Conservation (phyloP, 352 stramenopile species). For the Pythium phragmitis region DNA sequence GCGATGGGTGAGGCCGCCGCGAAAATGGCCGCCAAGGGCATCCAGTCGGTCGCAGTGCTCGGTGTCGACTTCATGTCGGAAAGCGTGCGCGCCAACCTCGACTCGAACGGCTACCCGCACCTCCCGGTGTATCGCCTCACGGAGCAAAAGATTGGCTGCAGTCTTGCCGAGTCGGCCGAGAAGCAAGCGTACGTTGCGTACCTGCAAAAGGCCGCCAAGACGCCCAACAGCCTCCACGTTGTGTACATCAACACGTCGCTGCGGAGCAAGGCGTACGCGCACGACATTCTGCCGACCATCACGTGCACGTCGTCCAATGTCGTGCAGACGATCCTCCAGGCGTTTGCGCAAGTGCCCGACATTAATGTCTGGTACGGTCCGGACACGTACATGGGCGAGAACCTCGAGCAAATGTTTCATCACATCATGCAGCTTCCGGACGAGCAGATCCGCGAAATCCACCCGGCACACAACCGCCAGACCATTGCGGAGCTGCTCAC, state of each 20-base stretch:
- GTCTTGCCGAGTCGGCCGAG: slow-evolving; percentile 93
- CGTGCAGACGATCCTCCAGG: slow-evolving; percentile 95
- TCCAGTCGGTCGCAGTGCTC: slow-evolving; percentile 91
- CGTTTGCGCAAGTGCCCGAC: slow-evolving; percentile 89
- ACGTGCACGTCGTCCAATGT: slow-evolving; percentile 97
- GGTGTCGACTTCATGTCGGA: slow-evolving; percentile 99
- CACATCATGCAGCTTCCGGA: slow-evolving; percentile 75
- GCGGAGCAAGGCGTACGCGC: slow-evolving; percentile 94
- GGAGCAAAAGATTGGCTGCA: slow-evolving; percentile 93
- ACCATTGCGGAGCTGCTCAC: slow-evolving; percentile 80
- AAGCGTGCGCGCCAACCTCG: slow-evolving; percentile 92
- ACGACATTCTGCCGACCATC: slow-evolving; percentile 94
- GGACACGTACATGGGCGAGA: slow-evolving; percentile 98
- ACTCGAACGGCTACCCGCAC: slow-evolving; percentile 89
- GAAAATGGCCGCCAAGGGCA: slow-evolving; percentile 91
- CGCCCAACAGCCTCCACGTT: slow-evolving; percentile 92
- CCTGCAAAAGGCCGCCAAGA: slow-evolving; percentile 88
- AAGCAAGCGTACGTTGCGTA: slow-evolving; percentile 92
- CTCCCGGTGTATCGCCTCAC: slow-evolving; percentile 95
- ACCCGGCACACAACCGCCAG: slow-evolving; percentile 81
- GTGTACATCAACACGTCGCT: slow-evolving; percentile 99
- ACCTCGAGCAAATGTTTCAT: slow-evolving; percentile 94
- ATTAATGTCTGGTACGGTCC: slow-evolving; percentile 93
- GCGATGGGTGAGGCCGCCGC: slow-evolving; percentile 97
- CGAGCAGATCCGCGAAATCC: slow-evolving; percentile 81